Evolutionary conservation across 345 rosid species (phyloP).

Genomic region (Gossypioides kirkii): DNA sequence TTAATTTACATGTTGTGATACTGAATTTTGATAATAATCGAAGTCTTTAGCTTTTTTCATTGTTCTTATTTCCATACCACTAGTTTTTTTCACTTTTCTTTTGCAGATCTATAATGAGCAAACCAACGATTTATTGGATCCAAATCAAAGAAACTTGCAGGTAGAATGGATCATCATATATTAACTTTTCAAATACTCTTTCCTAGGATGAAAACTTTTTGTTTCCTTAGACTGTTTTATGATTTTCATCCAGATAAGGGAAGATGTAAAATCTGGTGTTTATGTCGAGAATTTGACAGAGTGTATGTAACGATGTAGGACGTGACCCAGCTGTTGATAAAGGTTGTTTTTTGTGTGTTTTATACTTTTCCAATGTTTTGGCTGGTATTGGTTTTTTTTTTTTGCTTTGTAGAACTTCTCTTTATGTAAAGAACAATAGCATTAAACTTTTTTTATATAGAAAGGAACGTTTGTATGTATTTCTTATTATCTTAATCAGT

Average conservation of each 20-base stretch:
- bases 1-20: constrained; percentile 10
- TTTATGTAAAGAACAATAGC: constrained; percentile 1
- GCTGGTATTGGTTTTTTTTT: constrained; percentile 11
- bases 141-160: constrained; percentile 81
- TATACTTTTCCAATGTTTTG: constrained; percentile 15
- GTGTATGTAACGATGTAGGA: constrained; percentile 81
- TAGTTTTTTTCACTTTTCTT: constrained; percentile 21
- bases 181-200: constrained; percentile 9
- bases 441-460: constrained; percentile 1
- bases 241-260: constrained; percentile 67
- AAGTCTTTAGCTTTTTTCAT: neutral
- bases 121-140: constrained; percentile 92
- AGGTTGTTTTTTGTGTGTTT: constrained; percentile 38
- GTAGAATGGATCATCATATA: constrained; percentile 32
- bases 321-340: constrained; percentile 64
- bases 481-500: neutral
- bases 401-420: constrained; percentile 1
- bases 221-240: constrained; percentile 15
- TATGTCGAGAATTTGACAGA: constrained; percentile 88
- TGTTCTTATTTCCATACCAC: neutral
- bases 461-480: neutral
- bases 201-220: neutral
- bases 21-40: neutral
- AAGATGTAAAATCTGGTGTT: constrained; percentile 90
- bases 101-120: constrained; percentile 97